Base-by-base conservation (phyloP, 108 stramenopile species). In the Conticribra weissflogii region DNA sequence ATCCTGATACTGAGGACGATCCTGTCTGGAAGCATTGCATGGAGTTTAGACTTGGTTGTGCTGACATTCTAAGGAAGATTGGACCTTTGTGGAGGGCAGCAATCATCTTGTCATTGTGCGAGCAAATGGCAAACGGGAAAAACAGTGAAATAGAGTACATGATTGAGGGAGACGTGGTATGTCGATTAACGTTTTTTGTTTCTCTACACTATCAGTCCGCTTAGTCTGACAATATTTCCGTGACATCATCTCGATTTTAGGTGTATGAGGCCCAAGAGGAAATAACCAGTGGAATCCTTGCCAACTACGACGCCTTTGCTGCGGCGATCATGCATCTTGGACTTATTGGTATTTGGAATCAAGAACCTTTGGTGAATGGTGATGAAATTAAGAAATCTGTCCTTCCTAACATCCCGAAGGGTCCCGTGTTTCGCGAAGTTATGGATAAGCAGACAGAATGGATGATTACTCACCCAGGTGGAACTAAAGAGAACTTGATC, bases 401-500 rank as follows among this genome's bases (percentile, higher is more conserved):
- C 7, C 68, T 95, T 19, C 81, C 86, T 1, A 72, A 73, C 14
- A 75, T 95, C 28, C 89, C 89, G 5, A 70, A 63, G 30, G 94
- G 91, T 18, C 94, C 91, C 21, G 82, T 68, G 9, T 95, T 92
- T 65, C 86, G 91, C 17, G 84, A 86, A 36, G 85, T 95, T n/a
- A 90, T 95, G 89, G 91, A 89, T 12, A 89, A 86, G 33, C 94
- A 95, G 83, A 75, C 74, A 54, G 59, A 64, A 24, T 95, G 90
- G 90, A 88, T 90, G 78, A 86, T 69, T 23, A 73, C 72, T 36
- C 89, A 95, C 54, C 94, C 94, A 2, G 88, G 91, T 41, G 89
- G 83, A 2, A 64, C 74, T 41, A 78, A 50, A 45, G 83, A 83
- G 24, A 63, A 74, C 50, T 66, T 95, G 46, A 78, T 63, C 16